Base-by-base conservation (phyloP, 495 filamentous ascomycete species). In the Penicillium canariense region DNA sequence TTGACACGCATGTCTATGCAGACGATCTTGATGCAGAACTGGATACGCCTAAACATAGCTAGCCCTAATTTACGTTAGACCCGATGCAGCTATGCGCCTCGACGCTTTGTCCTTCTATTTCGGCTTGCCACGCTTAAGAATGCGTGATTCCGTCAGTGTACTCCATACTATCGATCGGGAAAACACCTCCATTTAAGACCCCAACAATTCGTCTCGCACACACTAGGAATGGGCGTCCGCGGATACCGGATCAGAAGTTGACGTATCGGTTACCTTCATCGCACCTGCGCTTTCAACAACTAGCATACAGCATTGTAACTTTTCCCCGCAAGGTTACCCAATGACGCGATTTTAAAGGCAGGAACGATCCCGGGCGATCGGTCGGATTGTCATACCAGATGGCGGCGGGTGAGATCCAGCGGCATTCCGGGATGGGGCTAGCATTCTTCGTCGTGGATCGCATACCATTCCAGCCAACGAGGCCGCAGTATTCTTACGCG, bases 381-480 rank as follows among this genome's bases (percentile, higher is more conserved):
- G 17, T 12, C 43, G 42, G 53, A 14, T 14, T 39, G 42, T 50
- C 67, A 74, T 71, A 59, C 71, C 69, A 65, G 36, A 57, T 58
- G 52, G 28, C 39, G 59, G 55, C 42, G 26, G 61, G 56, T 20
- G 25, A 52, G 61, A 69, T 58, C 35, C 32, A 34, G 12, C 27
- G 31, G 59, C 62, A 68, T 68, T 68, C 64, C 59, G 20, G 28
- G 49, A 28, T 54, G 57, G 48, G 59, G 62, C 47, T 58, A 45
- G 49, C 65, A 76, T 76, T 76, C 72, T 55, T 67, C 59, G 65
- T 56, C 60, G 58, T 58, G 50, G 52, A 47, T 58, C 30, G 25
- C 55, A 57, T 65, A 48, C 48, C 70, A 76, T 72, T 69, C 71
- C 69, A 67, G 47, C 51, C 56, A 58, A 50, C 50, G 42, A 54